Evolutionary conservation across 495 filamentous ascomycete species (phyloP).

Genomic region (Schizothecium vesticola): DNA sequence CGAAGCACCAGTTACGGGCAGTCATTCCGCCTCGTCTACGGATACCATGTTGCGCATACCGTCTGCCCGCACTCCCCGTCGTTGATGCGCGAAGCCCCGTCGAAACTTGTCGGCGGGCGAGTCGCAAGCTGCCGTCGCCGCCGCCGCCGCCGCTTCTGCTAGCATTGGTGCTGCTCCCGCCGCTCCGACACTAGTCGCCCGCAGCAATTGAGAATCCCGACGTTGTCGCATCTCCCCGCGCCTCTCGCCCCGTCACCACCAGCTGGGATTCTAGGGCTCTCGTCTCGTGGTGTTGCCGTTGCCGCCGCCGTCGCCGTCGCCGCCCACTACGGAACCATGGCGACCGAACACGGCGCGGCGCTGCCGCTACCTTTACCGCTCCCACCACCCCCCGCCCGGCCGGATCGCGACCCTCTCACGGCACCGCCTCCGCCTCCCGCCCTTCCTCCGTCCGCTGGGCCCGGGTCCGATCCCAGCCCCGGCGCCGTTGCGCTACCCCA

Average conservation of each 20-base stretch:
- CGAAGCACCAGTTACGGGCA: slow-evolving; percentile 13
- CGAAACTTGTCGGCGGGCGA: slow-evolving; percentile 21
- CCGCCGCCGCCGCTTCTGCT: slow-evolving; percentile 7
- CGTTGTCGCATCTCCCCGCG: neutral
- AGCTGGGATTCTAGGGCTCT: neutral
- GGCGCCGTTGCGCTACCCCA: slow-evolving; percentile 9
- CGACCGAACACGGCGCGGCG: slow-evolving; percentile 24
- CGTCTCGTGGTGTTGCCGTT: neutral
- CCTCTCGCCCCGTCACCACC: neutral
- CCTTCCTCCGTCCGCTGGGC: slow-evolving; percentile 14
- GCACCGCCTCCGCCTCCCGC: slow-evolving; percentile 18
- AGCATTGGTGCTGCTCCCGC: neutral
- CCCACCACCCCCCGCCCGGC: slow-evolving; percentile 15
- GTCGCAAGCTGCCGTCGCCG: slow-evolving; percentile 15
- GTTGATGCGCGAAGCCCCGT: slow-evolving; percentile 29
- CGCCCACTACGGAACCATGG: slow-evolving; percentile 18
- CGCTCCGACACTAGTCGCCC: slow-evolving; percentile 17
- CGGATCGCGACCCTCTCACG: slow-evolving; percentile 26
- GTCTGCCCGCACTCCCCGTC: slow-evolving; percentile 15
- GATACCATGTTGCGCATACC: slow-evolving; percentile 29
- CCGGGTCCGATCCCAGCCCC: slow-evolving; percentile 6
- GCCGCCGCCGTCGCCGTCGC: slow-evolving; percentile 2
- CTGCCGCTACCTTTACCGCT: slow-evolving; percentile 18
- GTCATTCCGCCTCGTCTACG: slow-evolving; percentile 12
- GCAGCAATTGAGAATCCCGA: slow-evolving; percentile 7